phyloP scores from a whole-genome alignment of 352 stramenopile genomes.

The Phytopythium oedochilum region DNA sequence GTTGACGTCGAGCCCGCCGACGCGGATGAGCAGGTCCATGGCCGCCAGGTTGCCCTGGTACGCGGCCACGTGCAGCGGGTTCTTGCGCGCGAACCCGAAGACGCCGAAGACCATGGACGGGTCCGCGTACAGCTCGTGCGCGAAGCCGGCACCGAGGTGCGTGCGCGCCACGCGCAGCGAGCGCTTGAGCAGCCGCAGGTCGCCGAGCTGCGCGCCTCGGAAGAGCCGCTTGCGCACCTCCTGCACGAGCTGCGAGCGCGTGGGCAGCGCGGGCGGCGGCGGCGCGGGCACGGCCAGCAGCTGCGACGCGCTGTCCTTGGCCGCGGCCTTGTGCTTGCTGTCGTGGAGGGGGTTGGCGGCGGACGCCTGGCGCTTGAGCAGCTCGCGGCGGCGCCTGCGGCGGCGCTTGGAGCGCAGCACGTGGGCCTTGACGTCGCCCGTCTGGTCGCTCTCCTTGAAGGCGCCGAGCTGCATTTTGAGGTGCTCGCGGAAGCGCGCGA shows the following conservation, averaged over 20 bases:
- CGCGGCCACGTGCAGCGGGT: conserved; percentile 80
- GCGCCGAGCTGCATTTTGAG: conserved; percentile 82
- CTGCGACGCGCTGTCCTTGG: conserved; percentile 7
- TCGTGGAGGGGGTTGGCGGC: not conserved
- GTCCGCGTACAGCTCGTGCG: conserved; percentile 60
- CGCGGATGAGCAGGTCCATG: conserved; percentile 55
- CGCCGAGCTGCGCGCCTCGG: conserved; percentile 60
- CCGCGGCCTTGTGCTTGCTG: not conserved
- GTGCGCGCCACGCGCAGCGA: conserved; percentile 50
- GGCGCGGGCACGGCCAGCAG: not conserved
- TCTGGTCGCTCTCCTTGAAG: conserved; percentile 80
- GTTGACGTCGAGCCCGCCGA: conserved; percentile 54
- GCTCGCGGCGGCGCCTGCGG: conserved; percentile 29
- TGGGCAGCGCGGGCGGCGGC: conserved; percentile 2
- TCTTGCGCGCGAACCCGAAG: conserved; percentile 78
- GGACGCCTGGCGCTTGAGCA: conserved; percentile 17
- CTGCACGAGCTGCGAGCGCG: conserved; percentile 26
- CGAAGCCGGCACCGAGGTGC: conserved; percentile 49
- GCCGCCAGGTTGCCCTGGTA: conserved; percentile 76
- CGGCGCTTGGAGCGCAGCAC: conserved; percentile 54
- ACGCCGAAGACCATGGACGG: conserved; percentile 59
- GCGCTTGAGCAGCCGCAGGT: conserved; percentile 50
- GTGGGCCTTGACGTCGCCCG: conserved; percentile 68
- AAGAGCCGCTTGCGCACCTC: conserved; percentile 72
- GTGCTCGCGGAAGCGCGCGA: conserved; percentile 76